phyloP scores from a whole-genome alignment of 257 asterid species.

The Penstemon newberryi region DNA sequence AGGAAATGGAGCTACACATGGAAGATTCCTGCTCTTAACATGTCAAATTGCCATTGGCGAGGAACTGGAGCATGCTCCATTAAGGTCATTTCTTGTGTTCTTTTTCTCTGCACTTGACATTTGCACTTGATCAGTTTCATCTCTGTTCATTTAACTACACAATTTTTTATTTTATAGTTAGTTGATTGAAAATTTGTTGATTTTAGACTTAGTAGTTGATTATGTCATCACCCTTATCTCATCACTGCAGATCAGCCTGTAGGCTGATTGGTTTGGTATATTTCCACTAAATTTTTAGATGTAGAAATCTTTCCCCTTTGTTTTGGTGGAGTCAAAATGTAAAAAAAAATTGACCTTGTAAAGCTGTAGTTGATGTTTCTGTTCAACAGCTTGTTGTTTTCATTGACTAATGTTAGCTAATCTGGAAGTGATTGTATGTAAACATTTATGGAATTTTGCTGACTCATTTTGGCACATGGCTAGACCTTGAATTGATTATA shows the following conservation, averaged over 20 bases:
- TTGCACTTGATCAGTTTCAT: constrained; percentile 16
- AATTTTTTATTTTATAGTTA: constrained; percentile 8
- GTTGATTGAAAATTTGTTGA: constrained; percentile 17
- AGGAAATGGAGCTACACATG: constrained; percentile 77
- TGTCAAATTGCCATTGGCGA: constrained; percentile 72
- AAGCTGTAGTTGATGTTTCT: constrained; percentile 8
- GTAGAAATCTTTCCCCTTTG: not conserved
- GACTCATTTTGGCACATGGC: not conserved
- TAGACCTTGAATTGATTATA: not conserved
- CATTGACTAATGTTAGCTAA: not conserved
- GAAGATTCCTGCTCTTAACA: constrained; percentile 64
- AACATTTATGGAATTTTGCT: not conserved
- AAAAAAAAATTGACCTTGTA: not conserved
- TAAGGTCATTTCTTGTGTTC: constrained; percentile 48
- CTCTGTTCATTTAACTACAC: constrained; percentile 10
- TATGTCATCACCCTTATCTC: not conserved
- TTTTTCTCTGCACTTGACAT: constrained; percentile 11
- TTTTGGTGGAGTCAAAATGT: constrained; percentile 10
- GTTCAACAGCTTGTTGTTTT: not conserved
- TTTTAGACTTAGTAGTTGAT: not conserved
- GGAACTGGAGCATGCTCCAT: constrained; percentile 75
- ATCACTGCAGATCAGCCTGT: not conserved
- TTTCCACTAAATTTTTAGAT: constrained; percentile 1
- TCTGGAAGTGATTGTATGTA: constrained; percentile 7
- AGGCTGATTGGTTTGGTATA: not conserved